A percentile compares a stretch with the other conserved stretches of the same genome.
phyloP scores from a whole-genome alignment of 768 basidiomycete genomes.

The Russula abietina region DNA sequence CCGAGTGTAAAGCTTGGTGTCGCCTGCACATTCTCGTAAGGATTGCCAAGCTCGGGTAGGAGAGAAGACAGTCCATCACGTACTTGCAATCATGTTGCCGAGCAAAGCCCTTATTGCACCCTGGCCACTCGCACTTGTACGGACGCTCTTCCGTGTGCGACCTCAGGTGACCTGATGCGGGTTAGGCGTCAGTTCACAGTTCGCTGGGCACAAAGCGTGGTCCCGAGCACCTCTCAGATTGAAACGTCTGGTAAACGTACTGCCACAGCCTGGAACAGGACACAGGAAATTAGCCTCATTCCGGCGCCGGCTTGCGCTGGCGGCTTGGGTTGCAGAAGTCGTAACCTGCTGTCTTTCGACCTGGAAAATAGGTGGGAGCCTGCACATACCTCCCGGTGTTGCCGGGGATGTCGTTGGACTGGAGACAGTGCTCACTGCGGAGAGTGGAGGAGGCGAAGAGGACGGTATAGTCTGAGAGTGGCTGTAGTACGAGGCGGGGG shows the following conservation, averaged over 20 bases:
- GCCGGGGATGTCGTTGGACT: slow-evolving; percentile 19
- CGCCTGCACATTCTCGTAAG: slow-evolving; percentile 43
- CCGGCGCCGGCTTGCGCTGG: slow-evolving; percentile 80
- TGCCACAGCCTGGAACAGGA: slow-evolving; percentile 36
- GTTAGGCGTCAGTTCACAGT: slow-evolving; percentile 13
- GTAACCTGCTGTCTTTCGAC: slow-evolving; percentile 95
- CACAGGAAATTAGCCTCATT: slow-evolving; percentile 85
- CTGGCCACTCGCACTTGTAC: slow-evolving; percentile 89
- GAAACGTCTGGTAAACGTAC: slow-evolving; percentile 69
- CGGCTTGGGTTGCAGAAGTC: slow-evolving; percentile 87
- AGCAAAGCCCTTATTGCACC: slow-evolving; percentile 92
- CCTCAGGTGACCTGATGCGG: slow-evolving; percentile 69
- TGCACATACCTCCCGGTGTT: slow-evolving; percentile 34
- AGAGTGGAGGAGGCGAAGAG: slow-evolving; percentile 22
- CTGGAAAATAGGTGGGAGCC: slow-evolving; percentile 78
- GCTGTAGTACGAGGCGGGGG: slow-evolving; percentile 50
- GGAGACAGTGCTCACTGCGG: slow-evolving; percentile 22
- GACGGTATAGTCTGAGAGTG: slow-evolving; percentile 30
- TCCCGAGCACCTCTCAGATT: slow-evolving; percentile 64
- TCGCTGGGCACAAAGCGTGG: slow-evolving; percentile 7
- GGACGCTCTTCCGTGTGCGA: slow-evolving; percentile 95
- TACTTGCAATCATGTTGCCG: slow-evolving; percentile 97
- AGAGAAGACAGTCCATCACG: slow-evolving; percentile 32
- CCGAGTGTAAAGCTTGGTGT: slow-evolving; percentile 84
- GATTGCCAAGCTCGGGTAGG: not conserved